Percentiles rank a stretch among this genome's conserved stretches.
These are phyloP conservation scores for Aspergillus unguis DNA, from an alignment of 2,329 filamentous ascomycete genomes.

Conservation along the genomic window DNA sequence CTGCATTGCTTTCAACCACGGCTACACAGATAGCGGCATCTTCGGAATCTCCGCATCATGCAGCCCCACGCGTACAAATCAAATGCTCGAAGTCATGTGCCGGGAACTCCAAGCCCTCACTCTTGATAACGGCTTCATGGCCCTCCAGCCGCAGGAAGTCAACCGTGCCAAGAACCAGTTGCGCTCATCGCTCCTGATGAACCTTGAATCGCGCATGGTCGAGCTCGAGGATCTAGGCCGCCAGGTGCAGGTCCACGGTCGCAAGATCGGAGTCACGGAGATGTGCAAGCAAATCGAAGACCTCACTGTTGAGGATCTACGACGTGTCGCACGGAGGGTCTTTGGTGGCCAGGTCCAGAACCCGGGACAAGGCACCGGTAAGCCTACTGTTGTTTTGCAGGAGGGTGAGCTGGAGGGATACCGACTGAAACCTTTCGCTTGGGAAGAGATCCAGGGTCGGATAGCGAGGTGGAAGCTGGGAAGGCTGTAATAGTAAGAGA, in stretches of 20 bases:
- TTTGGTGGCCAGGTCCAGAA: constrained; percentile 76
- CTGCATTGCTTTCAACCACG: constrained; percentile 95
- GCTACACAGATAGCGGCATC: constrained; percentile 90
- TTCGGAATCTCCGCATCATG: constrained; percentile 92
- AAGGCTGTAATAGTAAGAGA: constrained; percentile 44
- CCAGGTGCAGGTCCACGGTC: constrained; percentile 94
- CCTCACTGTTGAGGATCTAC: constrained; percentile 74
- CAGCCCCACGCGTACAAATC: constrained; percentile 68
- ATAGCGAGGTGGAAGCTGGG: constrained; percentile 83
- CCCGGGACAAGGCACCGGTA: constrained; percentile 71
- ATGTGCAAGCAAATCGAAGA: constrained; percentile 87
- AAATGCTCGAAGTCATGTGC: constrained; percentile 95
- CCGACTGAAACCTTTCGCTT: constrained; percentile 65
- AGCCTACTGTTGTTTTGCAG: constrained; percentile 91
- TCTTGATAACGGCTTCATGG: constrained; percentile 68
- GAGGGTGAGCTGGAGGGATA: constrained; percentile 75
- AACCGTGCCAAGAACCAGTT: constrained; percentile 96
- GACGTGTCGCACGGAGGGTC: constrained; percentile 74
- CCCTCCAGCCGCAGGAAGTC: constrained; percentile 74
- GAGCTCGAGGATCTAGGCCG: constrained; percentile 93
- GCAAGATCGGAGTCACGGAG: constrained; percentile 84
- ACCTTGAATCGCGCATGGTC: constrained; percentile 94
- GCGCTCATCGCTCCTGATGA: constrained; percentile 87
- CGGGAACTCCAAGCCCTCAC: constrained; percentile 78
- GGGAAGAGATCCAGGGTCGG: constrained; percentile 85